A percentile compares a stretch with the other conserved stretches of the same genome.
These are phyloP conservation scores for Ustilago loliicola DNA, from an alignment of 1,284 basidiomycete species.

Conservation along the genomic window DNA sequence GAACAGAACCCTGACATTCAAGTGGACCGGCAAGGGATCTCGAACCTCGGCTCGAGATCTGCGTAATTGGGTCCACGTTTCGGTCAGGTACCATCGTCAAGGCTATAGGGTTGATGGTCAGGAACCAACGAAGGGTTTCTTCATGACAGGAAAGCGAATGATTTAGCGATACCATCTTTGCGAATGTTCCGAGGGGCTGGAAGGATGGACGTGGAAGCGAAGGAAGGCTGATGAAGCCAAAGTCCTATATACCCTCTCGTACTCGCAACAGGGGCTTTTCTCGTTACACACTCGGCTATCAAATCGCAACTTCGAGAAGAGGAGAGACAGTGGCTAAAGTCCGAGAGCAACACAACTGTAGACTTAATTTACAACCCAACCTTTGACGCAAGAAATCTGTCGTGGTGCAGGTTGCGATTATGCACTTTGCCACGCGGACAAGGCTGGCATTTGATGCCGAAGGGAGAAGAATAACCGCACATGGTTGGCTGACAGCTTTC, in stretches of 20 bases:
- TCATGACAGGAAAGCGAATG: background rate
- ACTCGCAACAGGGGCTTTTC: background rate
- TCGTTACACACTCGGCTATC: background rate
- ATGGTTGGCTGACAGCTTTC: background rate
- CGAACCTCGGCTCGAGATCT: background rate
- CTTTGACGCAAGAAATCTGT: too few species aligned
- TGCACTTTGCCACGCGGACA: slow-evolving; percentile 3
- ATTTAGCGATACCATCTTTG: slow-evolving; percentile 23
- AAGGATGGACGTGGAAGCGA: too few species aligned
- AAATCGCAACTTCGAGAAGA: background rate
- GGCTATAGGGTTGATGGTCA: background rate
- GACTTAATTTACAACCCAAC: too few species aligned
- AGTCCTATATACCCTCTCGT: slow-evolving; percentile 1
- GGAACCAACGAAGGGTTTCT: background rate
- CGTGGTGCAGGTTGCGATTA: too few species aligned
- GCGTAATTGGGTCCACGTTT: background rate
- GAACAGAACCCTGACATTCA: background rate
- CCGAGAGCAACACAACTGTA: background rate
- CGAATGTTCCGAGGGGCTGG: background rate
- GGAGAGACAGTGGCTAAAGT: slow-evolving; percentile 12
- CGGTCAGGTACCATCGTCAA: background rate
- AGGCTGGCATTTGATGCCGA: background rate
- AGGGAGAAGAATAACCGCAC: background rate
- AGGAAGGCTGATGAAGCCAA: too few species aligned
- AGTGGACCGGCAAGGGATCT: slow-evolving; percentile 8